phyloP scores from a whole-genome alignment of 2,329 filamentous ascomycete species.

The Ophiostoma ulmi region DNA sequence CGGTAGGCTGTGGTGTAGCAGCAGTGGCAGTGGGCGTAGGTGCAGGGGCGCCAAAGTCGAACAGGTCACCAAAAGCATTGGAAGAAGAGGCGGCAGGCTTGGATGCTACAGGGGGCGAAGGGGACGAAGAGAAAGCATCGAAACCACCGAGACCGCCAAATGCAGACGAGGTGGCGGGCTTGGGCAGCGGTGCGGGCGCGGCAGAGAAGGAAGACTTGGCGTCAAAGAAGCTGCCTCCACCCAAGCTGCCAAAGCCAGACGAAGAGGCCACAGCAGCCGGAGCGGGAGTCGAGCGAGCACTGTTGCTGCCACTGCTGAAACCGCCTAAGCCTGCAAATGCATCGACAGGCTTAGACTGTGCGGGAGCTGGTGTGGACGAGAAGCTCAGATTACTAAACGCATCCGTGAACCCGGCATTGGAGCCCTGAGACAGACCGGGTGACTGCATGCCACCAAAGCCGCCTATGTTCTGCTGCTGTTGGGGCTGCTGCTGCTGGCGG shows the following conservation, averaged over 20 bases:
- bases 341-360: slow-evolving; percentile 29
- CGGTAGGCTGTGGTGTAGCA: slow-evolving; percentile 38
- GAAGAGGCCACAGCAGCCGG: slow-evolving; percentile 31
- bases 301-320: slow-evolving; percentile 32
- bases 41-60: slow-evolving; percentile 59
- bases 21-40: slow-evolving; percentile 28
- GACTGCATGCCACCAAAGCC: slow-evolving; percentile 60
- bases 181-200: slow-evolving; percentile 2
- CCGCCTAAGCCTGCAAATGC: slow-evolving; percentile 26
- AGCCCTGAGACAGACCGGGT: slow-evolving; percentile 34
- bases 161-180: slow-evolving; percentile 21
- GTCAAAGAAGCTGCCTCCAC: slow-evolving; percentile 82
- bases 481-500: slow-evolving; percentile 62
- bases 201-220: slow-evolving; percentile 58
- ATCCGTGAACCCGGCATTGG: slow-evolving; percentile 29
- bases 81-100: slow-evolving; percentile 40
- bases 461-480: slow-evolving; percentile 51
- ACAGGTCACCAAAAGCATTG: slow-evolving; percentile 69
- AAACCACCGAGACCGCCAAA: slow-evolving; percentile 59
- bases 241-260: slow-evolving; percentile 48
- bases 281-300: slow-evolving; percentile 11
- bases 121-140: slow-evolving; percentile 28
- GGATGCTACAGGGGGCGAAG: slow-evolving; percentile 34
- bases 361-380: slow-evolving; percentile 36
- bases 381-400: slow-evolving; percentile 42